A percentile compares a stretch with the other conserved stretches of the same genome.
These are phyloP conservation scores for Fonsecaea nubica DNA, from an alignment of 2,329 filamentous ascomycete genomes.

Conservation along the genomic window DNA sequence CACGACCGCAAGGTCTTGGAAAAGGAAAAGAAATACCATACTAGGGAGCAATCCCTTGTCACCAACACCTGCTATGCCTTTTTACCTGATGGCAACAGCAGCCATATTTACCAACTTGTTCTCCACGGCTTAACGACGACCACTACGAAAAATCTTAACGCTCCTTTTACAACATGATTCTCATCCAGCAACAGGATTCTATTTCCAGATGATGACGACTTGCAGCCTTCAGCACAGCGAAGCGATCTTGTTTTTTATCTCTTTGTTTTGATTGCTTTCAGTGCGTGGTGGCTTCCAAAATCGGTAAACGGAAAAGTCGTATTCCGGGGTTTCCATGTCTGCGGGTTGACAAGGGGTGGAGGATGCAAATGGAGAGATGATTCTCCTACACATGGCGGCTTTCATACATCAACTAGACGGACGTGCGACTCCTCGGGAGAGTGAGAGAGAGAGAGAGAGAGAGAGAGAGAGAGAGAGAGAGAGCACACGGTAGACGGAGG, in stretches of 20 bases:
- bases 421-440: neutral
- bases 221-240: constrained; percentile 24
- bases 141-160: constrained; percentile 11
- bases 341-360: neutral
- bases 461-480: neutral
- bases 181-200: constrained; percentile 1
- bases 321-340: neutral
- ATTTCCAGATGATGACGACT: constrained; percentile 16
- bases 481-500: neutral
- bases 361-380: neutral
- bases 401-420: constrained; percentile 14
- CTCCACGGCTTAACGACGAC: constrained; percentile 10
- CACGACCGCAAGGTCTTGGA: constrained; percentile 16
- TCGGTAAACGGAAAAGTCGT: constrained; percentile 3
- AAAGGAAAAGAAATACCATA: neutral
- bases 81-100: constrained; percentile 9
- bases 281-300: neutral
- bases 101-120: neutral
- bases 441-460: neutral
- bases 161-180: constrained; percentile 8
- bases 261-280: neutral
- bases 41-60: constrained; percentile 21
- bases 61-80: constrained; percentile 6
- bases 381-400: constrained; percentile 20
- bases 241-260: neutral